phyloP scores from a whole-genome alignment of 352 stramenopile species.

The Pythium chondricola region DNA sequence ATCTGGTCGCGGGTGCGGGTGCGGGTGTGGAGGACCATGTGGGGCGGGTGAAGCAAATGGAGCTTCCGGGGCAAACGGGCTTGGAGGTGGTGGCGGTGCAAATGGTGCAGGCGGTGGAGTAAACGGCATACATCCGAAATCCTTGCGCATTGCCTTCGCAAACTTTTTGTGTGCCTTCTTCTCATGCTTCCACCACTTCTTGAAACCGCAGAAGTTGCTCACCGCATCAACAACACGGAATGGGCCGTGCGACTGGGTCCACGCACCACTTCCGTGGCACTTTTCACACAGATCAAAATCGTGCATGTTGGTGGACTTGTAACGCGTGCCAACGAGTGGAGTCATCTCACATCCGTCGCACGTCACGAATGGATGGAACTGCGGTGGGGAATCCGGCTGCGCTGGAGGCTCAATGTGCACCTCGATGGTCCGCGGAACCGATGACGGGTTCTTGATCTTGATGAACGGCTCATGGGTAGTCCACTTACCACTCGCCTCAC shows the following conservation, averaged over 20 bases:
- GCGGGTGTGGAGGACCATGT: conserved; percentile 3
- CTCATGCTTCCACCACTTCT: conserved; percentile 23
- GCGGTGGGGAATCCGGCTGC: background rate
- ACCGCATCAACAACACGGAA: conserved; percentile 22
- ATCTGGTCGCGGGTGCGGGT: conserved; percentile 6
- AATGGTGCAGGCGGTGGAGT: background rate
- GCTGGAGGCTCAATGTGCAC: conserved; percentile 12
- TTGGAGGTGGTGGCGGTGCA: conserved; percentile 3
- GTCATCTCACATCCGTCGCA: conserved; percentile 41
- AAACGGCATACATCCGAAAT: background rate
- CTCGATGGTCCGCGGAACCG: conserved; percentile 16
- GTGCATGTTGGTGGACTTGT: conserved; percentile 65
- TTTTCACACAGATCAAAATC: conserved; percentile 78
- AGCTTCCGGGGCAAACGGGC: background rate
- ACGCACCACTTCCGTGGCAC: conserved; percentile 45
- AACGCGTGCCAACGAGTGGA: conserved; percentile 57
- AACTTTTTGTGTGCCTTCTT: conserved; percentile 20
- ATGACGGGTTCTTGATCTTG: conserved; percentile 43
- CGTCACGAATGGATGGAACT: conserved; percentile 10
- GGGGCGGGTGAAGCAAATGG: background rate
- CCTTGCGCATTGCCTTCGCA: conserved; percentile 3
- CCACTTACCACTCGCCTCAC: conserved; percentile 23
- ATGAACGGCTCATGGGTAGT: conserved; percentile 32
- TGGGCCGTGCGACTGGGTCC: conserved; percentile 39
- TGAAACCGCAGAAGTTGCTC: conserved; percentile 23